phyloP scores from a whole-genome alignment of 306 rosid species.

The Alnus rubra region DNA sequence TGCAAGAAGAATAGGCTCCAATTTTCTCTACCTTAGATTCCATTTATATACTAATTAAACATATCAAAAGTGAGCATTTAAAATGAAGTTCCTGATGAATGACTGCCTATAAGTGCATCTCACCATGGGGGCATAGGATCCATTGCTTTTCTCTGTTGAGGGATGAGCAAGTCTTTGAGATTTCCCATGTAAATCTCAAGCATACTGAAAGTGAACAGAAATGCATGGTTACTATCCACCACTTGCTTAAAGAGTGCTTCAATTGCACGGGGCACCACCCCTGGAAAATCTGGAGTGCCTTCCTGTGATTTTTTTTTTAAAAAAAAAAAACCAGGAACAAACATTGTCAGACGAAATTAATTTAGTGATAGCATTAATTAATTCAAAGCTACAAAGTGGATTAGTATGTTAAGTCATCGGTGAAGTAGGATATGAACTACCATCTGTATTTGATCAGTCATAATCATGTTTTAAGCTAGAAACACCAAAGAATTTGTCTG shows the following conservation, averaged over 20 bases:
- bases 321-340: neutral
- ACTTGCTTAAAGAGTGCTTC: conserved; percentile 43
- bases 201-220: conserved; percentile 44
- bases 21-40: neutral
- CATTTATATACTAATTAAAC: neutral
- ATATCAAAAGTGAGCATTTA: neutral
- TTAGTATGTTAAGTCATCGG: neutral
- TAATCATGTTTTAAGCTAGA: neutral
- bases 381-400: neutral
- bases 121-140: conserved; percentile 37
- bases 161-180: conserved; percentile 40
- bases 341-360: neutral
- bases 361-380: neutral
- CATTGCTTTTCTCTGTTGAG: conserved; percentile 35
- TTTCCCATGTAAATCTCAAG: conserved; percentile 51
- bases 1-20: neutral
- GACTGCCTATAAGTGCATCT: neutral
- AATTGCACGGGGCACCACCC: conserved; percentile 41
- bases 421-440: neutral
- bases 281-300: conserved; percentile 37
- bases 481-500: neutral
- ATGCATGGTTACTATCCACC: conserved; percentile 30
- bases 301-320: conserved; percentile 24
- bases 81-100: neutral
- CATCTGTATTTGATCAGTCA: neutral